A percentile compares a stretch with the other conserved stretches of the same genome.
These are phyloP conservation scores for Zea luxurians DNA, from an alignment of 176 grass and related monocot species.

Conservation along the genomic window DNA sequence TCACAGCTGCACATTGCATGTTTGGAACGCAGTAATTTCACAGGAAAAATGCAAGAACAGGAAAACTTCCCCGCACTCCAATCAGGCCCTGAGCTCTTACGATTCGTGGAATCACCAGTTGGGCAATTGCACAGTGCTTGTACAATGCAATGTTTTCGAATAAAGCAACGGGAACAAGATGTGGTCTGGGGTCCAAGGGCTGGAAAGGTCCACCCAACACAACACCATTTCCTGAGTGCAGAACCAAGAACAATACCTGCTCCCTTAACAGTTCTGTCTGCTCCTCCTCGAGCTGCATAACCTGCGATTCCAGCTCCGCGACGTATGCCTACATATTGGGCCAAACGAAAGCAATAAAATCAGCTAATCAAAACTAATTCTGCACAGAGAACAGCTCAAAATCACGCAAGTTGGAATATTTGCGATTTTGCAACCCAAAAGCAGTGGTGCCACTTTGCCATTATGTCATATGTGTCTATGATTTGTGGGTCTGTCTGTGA, in stretches of 20 bases:
- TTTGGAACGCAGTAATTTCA: too few species aligned
- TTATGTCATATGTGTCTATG: too few species aligned
- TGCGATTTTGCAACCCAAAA: not conserved
- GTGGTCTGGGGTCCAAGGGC: not conserved
- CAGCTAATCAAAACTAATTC: not conserved
- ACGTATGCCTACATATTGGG: slow-evolving; percentile 66
- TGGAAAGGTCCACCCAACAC: too few species aligned
- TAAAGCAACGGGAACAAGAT: slow-evolving; percentile 10
- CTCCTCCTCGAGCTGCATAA: slow-evolving; percentile 83
- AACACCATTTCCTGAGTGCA: not conserved
- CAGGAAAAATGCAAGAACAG: too few species aligned
- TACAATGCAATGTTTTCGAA: not conserved
- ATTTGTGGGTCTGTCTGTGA: too few species aligned
- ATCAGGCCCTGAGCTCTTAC: not conserved
- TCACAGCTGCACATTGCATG: not conserved
- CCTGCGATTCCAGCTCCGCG: slow-evolving; percentile 83
- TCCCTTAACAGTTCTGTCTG: slow-evolving; percentile 61
- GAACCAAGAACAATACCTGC: slow-evolving; percentile 48
- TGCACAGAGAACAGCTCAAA: not conserved
- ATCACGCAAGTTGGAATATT: not conserved
- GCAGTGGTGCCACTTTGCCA: too few species aligned
- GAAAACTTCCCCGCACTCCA: too few species aligned
- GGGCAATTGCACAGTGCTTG: not conserved
- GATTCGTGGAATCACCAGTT: not conserved
- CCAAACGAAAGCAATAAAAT: not conserved